phyloP scores from a whole-genome alignment of 2,329 filamentous ascomycete genomes.

The Akanthomyces uredinophilus region DNA sequence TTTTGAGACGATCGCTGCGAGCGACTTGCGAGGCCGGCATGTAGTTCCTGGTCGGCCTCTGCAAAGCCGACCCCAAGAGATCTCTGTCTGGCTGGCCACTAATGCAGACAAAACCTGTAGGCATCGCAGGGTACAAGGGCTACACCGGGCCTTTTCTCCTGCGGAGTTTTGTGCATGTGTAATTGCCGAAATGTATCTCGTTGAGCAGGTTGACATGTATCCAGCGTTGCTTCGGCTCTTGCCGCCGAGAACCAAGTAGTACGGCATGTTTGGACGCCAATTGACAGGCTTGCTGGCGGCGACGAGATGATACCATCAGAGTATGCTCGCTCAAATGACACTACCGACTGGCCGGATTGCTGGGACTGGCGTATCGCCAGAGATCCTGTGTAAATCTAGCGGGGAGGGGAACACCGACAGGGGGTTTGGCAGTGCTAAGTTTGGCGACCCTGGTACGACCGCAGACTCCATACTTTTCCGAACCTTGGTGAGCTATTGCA shows the following conservation, averaged over 20 bases:
- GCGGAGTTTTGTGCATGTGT: slow-evolving; percentile 7
- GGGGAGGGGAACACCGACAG: slow-evolving; percentile 2
- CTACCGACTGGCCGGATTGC: slow-evolving; percentile 13
- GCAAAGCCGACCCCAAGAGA: slow-evolving; percentile 11
- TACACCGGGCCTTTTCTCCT: slow-evolving; percentile 6
- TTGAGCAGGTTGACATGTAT: not conserved
- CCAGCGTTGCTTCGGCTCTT: not conserved
- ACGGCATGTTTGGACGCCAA: not conserved
- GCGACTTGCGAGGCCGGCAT: slow-evolving; percentile 13
- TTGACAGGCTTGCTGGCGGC: not conserved
- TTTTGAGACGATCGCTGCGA: slow-evolving; percentile 5
- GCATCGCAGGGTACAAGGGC: slow-evolving; percentile 11
- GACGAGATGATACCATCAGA: not conserved
- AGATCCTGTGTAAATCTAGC: slow-evolving; percentile 14
- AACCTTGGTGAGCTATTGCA: not conserved
- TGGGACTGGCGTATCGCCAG: slow-evolving; percentile 15
- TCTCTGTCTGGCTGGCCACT: slow-evolving; percentile 8
- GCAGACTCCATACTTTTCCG: slow-evolving; percentile 4
- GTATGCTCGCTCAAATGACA: slow-evolving; percentile 1
- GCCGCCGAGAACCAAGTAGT: not conserved
- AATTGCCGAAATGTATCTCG: slow-evolving; percentile 1
- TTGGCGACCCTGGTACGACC: slow-evolving; percentile 1
- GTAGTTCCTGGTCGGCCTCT: slow-evolving; percentile 11
- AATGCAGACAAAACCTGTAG: slow-evolving; percentile 10
- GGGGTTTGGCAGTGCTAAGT: not conserved